These are phyloP conservation scores for Monascus ruber DNA, from an alignment of 2,329 filamentous ascomycete species.

Conservation along the genomic window DNA sequence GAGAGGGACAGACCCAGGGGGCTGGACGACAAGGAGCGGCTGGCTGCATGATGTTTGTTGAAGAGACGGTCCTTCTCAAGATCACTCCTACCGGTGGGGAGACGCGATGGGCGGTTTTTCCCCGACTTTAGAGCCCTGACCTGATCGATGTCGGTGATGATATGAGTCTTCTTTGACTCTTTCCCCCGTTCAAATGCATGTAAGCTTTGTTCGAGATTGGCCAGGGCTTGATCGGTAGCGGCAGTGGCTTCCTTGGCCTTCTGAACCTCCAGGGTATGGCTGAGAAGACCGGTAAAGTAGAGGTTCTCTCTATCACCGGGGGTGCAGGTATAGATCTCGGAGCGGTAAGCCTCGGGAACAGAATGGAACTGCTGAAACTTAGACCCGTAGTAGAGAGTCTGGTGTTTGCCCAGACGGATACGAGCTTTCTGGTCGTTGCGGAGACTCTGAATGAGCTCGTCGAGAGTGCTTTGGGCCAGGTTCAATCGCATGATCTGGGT, in stretches of 20 bases:
- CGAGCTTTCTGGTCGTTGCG: conserved; percentile 32
- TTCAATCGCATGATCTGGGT: conserved; percentile 37
- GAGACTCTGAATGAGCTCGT: conserved; percentile 35
- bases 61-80: conserved; percentile 33
- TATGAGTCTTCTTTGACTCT: conserved; percentile 44
- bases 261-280: conserved; percentile 45
- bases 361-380: conserved; percentile 45
- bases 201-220: conserved; percentile 47
- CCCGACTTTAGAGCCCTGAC: conserved; percentile 26
- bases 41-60: conserved; percentile 22
- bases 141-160: conserved; percentile 27
- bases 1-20: conserved; percentile 28
- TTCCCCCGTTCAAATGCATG: conserved; percentile 49
- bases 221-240: conserved; percentile 48
- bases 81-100: conserved; percentile 26
- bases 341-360: conserved; percentile 41
- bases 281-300: conserved; percentile 46
- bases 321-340: conserved; percentile 45
- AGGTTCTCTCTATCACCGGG: conserved; percentile 34
- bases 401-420: conserved; percentile 37
- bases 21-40: conserved; percentile 31
- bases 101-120: conserved; percentile 20
- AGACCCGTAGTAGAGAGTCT: conserved; percentile 47
- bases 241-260: conserved; percentile 44
- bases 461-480: conserved; percentile 32